These are phyloP conservation scores for Xylaria sp. DNA, from an alignment of 2,329 filamentous ascomycete genomes.

Conservation along the genomic window DNA sequence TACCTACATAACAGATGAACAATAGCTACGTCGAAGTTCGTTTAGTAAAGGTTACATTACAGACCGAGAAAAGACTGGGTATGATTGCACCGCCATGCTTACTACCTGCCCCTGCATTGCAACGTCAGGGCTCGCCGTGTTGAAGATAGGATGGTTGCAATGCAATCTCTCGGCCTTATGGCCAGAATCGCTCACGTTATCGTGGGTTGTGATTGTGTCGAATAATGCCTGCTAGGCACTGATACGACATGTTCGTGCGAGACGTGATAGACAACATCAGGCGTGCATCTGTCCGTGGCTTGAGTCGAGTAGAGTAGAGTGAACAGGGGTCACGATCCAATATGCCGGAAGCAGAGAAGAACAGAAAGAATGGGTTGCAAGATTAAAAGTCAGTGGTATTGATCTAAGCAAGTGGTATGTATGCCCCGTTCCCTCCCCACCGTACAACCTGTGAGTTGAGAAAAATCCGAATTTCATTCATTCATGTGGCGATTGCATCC, in stretches of 20 bases:
- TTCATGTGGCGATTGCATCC: slow-evolving; percentile 20
- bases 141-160: not conserved
- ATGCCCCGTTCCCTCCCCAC: not conserved
- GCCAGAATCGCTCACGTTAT: not conserved
- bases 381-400: slow-evolving; percentile 18
- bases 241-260: too few species aligned
- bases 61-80: too few species aligned
- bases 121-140: not conserved
- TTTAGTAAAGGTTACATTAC: too few species aligned
- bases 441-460: slow-evolving; percentile 2
- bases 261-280: too few species aligned
- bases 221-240: not conserved
- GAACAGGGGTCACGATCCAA: not conserved
- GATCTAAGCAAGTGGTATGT: slow-evolving; percentile 17
- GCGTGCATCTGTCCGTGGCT: too few species aligned
- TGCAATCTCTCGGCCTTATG: not conserved
- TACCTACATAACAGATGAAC: too few species aligned
- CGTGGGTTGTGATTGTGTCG: not conserved
- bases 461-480: slow-evolving; percentile 11
- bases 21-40: too few species aligned
- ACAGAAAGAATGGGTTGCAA: not conserved
- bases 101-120: not conserved
- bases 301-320: not conserved
- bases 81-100: too few species aligned
- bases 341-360: not conserved